phyloP scores from a whole-genome alignment of 441 rosid species.

The Gossypium gossypioides region DNA sequence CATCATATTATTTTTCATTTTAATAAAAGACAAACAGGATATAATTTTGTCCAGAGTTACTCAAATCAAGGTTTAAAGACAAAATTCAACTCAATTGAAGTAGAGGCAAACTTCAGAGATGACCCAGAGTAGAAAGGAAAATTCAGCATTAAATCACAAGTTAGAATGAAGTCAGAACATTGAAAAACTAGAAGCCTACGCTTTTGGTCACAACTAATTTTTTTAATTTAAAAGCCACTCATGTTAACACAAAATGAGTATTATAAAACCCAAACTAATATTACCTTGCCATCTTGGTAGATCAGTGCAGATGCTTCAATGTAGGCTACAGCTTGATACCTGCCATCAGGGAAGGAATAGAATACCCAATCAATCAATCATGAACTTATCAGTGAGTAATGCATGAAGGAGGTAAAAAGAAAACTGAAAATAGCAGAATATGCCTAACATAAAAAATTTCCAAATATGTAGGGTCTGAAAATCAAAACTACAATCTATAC shows the following conservation, averaged over 20 bases:
- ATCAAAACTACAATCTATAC: neutral
- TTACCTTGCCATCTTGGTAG: slow-evolving; percentile 93
- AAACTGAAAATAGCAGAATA: neutral
- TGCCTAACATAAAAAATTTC: neutral
- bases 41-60: neutral
- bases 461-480: neutral
- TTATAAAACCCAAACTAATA: neutral
- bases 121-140: neutral
- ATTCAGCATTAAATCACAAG: neutral
- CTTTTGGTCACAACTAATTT: neutral
- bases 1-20: neutral
- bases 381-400: neutral
- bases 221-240: neutral
- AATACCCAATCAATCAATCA: neutral
- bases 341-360: slow-evolving; percentile 23
- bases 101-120: neutral
- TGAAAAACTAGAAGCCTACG: neutral
- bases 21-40: neutral
- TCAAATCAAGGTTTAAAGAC: neutral
- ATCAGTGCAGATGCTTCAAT: slow-evolving; percentile 93
- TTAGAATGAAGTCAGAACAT: neutral
- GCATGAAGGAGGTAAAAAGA: neutral
- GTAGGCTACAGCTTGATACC: slow-evolving; percentile 95
- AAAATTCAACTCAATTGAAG: neutral
- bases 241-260: neutral